Evolutionary conservation across 1,139 yeast species (phyloP).

Genomic region (Sugiyamaella pinicola): DNA sequence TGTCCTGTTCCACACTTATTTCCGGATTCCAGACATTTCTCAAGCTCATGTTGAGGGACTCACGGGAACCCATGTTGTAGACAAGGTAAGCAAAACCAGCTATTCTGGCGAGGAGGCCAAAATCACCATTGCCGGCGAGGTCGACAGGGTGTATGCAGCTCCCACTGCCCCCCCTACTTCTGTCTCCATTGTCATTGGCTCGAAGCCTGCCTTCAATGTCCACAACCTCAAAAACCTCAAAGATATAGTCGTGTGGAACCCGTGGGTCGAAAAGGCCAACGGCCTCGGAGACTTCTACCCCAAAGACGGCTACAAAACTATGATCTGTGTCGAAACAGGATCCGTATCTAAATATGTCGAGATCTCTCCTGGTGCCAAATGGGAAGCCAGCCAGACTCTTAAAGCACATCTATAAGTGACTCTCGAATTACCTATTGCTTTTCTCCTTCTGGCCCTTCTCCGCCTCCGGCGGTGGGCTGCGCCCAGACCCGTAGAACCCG

Average conservation of each 20-base stretch:
- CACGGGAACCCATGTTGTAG: conserved; percentile 68
- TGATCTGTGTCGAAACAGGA: conserved; percentile 97
- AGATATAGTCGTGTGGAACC: conserved; percentile 97
- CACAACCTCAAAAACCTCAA: conserved; percentile 63
- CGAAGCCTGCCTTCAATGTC: conserved; percentile 68
- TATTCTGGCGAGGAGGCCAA: conserved; percentile 66
- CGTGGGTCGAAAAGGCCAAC: conserved; percentile 80
- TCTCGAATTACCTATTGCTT: too few species aligned
- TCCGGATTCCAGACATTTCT: conserved; percentile 71
- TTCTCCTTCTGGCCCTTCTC: background rate
- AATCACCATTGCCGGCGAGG: conserved; percentile 72
- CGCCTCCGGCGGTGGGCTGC: conserved; percentile 17
- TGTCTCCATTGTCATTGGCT: conserved; percentile 66
- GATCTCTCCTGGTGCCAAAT: conserved; percentile 66
- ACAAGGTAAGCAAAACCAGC: conserved; percentile 65
- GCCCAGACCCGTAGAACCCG: conserved; percentile 18
- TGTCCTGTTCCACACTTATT: conserved; percentile 95
- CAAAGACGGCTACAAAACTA: conserved; percentile 73
- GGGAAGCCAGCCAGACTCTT: conserved; percentile 68
- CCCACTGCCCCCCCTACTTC: conserved; percentile 46
- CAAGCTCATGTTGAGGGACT: conserved; percentile 77
- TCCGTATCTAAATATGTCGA: conserved; percentile 67
- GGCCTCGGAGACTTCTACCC: conserved; percentile 90
- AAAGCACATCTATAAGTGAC: conserved; percentile 34
- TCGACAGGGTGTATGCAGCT: conserved; percentile 74